Base-by-base conservation (phyloP, 2,329 filamentous ascomycete species). In the Stachybotrys chlorohalonatus region DNA sequence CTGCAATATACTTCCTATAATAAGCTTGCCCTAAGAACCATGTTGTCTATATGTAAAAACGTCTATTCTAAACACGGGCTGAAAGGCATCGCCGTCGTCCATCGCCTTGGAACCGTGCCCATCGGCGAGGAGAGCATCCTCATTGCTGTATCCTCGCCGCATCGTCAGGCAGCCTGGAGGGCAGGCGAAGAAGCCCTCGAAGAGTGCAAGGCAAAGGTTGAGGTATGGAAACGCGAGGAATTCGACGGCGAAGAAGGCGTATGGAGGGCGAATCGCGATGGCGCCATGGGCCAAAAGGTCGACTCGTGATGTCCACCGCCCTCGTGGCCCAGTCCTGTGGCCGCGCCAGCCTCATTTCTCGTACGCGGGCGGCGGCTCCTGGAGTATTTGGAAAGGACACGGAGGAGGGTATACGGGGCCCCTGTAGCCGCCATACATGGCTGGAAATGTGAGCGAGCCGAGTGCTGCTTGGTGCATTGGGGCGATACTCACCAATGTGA, bases 141-240 rank as follows among this genome's bases (percentile, higher is more conserved):
- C 54, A 91, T 97, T 63, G 89, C 90, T 1, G 88, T 96, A 5
- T 91, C 89, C 48, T 81, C 89, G 31, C 84, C 88, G 42, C 94
- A 97, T 73, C 79, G 94, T 7, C 82, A 87, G 62, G 89, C 87
- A 13, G 92, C 90, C 6, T 99, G 93, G 93, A 74, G 76, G 62
- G 93, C 88, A 0, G 93, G 89, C 0, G 93, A 97, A 74, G 90
- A 95, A 72, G 88, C 91, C 39, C 73, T 97, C 56, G 93, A 97
- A 74, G 75, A 83, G 67, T 90, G 89, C 66, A 99, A 97, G 75
- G 82, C 81, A 54, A 84, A 79, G 60, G 90, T 90, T n/a, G 94
- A 99, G 75, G 86, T 99, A 47, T 96, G 93, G 93, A 96, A 96
- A 74, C 77, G 84, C 60, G 93, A 97, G 74, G 87, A 90, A 68